phyloP scores from a whole-genome alignment of 2,329 filamentous ascomycete species.

The Ophioceras dolichostomum region DNA sequence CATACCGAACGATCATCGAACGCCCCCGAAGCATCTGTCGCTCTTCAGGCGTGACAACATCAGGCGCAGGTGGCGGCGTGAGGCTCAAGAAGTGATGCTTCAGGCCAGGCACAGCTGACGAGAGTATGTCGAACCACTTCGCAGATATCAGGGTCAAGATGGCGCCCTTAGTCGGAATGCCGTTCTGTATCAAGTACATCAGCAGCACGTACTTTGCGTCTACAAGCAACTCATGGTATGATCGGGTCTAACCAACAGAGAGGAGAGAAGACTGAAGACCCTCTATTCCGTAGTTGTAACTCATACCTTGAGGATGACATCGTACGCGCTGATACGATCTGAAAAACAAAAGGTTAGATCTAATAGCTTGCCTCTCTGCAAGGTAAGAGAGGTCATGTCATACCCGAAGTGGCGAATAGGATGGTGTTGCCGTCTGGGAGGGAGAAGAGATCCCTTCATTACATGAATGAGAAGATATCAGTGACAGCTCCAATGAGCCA shows the following conservation, averaged over 20 bases:
- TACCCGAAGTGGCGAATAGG: conserved; percentile 30
- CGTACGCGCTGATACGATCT: conserved; percentile 86
- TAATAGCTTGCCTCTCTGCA: too few species aligned
- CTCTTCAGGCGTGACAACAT: neutral
- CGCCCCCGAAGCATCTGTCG: neutral
- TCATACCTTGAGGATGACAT: conserved; percentile 59
- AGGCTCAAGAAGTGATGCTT: conserved; percentile 40
- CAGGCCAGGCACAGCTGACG: conserved; percentile 29
- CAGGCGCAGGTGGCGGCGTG: conserved; percentile 16
- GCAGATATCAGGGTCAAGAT: conserved; percentile 33
- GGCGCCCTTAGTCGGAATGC: conserved; percentile 39
- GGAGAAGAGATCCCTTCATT: conserved; percentile 12
- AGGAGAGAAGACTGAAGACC: neutral
- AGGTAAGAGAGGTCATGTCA: neutral
- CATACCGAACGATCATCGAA: neutral
- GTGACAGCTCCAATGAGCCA: neutral
- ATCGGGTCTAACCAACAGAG: neutral
- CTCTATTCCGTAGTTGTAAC: too few species aligned
- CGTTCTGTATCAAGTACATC: conserved; percentile 32
- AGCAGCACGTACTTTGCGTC: neutral
- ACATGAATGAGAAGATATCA: neutral
- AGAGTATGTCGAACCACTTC: conserved; percentile 41
- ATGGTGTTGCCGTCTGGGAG: conserved; percentile 13
- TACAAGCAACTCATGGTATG: too few species aligned
- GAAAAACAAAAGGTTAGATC: neutral